phyloP scores from a whole-genome alignment of 2,329 filamentous ascomycete species.

The Penicillium sp. region DNA sequence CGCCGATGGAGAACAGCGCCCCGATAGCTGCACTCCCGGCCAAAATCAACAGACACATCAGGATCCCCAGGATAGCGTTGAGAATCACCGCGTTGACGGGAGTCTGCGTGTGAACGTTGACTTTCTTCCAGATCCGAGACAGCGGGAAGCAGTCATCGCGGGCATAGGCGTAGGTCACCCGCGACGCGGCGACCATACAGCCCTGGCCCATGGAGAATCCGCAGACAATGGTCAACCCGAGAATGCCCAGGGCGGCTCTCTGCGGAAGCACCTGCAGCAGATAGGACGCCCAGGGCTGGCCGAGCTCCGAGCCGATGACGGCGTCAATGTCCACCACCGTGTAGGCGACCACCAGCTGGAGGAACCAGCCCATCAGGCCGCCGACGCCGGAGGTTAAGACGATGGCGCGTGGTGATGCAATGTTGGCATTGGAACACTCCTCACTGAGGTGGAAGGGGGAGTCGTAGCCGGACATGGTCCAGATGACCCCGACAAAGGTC shows the following conservation, averaged over 20 bases:
- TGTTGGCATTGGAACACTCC: constrained; percentile 66
- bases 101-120: constrained; percentile 57
- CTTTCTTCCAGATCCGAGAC: constrained; percentile 52
- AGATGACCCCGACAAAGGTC: constrained; percentile 65
- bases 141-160: constrained; percentile 65
- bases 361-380: constrained; percentile 63
- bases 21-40: constrained; percentile 58
- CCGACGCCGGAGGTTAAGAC: constrained; percentile 62
- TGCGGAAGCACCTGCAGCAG: constrained; percentile 59
- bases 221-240: constrained; percentile 61
- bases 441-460: constrained; percentile 67
- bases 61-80: constrained; percentile 54
- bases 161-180: constrained; percentile 67
- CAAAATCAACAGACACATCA: constrained; percentile 60
- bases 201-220: constrained; percentile 68
- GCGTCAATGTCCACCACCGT: constrained; percentile 59
- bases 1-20: constrained; percentile 65
- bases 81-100: constrained; percentile 67
- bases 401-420: constrained; percentile 66
- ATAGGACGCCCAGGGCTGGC: constrained; percentile 66
- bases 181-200: constrained; percentile 61
- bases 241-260: constrained; percentile 56
- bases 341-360: constrained; percentile 69
- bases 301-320: constrained; percentile 56
- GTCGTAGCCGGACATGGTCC: constrained; percentile 65